Evolutionary conservation across 805 yeast species (phyloP), one percentile per base, ranked within the genome.

Genomic region (Myxozyma melibiosi): DNA sequence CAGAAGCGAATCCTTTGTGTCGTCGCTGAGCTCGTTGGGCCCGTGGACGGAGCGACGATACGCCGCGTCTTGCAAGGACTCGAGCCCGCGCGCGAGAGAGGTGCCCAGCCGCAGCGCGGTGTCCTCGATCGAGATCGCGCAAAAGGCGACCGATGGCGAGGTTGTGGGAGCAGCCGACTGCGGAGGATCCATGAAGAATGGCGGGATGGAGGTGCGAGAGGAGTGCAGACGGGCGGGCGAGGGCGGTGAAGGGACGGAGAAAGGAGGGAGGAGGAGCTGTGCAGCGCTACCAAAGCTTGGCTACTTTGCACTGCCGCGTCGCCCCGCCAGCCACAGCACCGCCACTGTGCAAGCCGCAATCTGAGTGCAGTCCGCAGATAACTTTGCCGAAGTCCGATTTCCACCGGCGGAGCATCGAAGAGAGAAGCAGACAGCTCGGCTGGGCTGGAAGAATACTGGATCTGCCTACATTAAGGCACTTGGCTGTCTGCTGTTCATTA

Each of bases 11-110:
- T 78, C 82, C 65, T 91, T 97, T 22, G 85, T 88, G 18, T 89
- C 96, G 2, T 77, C 75, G 6, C 76, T 74, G 46, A 95, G 78
- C 66, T 89, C 97, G 71, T 94, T 94, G 37, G 80, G 63, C 1
- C 99, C 99, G 68, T 89, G 86, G 16, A 84, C 75, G 22, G 83
- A 77, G 65, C 92, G 80, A 65, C 98, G 79, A 66, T 81, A 80
- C 16, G 81, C 72, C 20, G 88, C 83, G 57, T 91, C 98, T 56
- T 84, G 90, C 31, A 76, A 75, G 41, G 85, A 82, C 33, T 79
- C 73, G 25, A 94, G 74, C 1, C 99, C 99, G 9, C 70, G 66
- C 0, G 63, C 66, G 2, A 71, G 51, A 64, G 88, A 82, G 0
- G 98, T 86, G 46, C 79, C 80, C 40, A 92, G 76, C 46, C 83